Conservation (phyloP, 208 protist species). For the Phytomonas sp. region DNA sequence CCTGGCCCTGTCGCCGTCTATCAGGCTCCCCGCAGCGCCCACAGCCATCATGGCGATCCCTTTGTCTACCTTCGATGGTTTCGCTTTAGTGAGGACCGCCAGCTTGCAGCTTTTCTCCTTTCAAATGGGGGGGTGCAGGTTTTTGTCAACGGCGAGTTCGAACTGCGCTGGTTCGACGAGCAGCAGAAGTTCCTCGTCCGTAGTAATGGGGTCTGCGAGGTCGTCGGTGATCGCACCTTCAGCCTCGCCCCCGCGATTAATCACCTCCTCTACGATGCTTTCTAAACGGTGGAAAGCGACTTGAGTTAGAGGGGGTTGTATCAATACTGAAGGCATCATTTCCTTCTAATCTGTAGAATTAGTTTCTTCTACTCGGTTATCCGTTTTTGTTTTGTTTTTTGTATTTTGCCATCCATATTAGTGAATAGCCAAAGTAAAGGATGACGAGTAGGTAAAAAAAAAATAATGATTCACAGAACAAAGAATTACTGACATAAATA, state of each 20-base stretch:
- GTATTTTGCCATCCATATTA: too few relatives aligned
- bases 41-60: conserved; percentile 52
- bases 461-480: neutral
- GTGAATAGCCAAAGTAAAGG: too few relatives aligned
- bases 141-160: conserved; percentile 71
- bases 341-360: conserved; percentile 1
- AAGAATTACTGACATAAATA: neutral
- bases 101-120: conserved; percentile 68
- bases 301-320: too few relatives aligned
- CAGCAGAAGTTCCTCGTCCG: conserved; percentile 72
- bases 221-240: conserved; percentile 65
- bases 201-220: conserved; percentile 78
- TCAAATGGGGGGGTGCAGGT: conserved; percentile 80
- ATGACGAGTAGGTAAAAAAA: too few relatives aligned
- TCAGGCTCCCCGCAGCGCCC: conserved; percentile 52
- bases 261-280: conserved; percentile 42
- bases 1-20: conserved; percentile 79
- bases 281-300: too few relatives aligned
- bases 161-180: conserved; percentile 82
- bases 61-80: conserved; percentile 87
- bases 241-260: conserved; percentile 48
- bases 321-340: too few relatives aligned
- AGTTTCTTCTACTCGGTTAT: neutral
- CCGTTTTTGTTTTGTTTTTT: neutral
- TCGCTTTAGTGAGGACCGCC: conserved; percentile 62